These are phyloP conservation scores for Rosa chinensis DNA, from an alignment of 306 rosid species.

Conservation along the genomic window DNA sequence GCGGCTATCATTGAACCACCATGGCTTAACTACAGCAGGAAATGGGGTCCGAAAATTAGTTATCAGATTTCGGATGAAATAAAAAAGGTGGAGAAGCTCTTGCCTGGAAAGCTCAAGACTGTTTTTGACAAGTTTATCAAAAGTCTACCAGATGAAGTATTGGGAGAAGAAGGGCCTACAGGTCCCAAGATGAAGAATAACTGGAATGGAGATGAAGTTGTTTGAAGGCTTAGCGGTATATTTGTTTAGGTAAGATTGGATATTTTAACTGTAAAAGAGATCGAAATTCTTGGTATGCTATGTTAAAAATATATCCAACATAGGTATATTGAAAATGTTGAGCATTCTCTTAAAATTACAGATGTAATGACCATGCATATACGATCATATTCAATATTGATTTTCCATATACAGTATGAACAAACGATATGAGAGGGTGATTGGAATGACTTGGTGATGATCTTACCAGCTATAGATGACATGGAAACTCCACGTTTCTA, in stretches of 20 bases:
- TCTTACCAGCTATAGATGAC: no score
- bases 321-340: no score
- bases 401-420: no score
- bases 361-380: no score
- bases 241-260: neutral
- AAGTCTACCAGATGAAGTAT: constrained; percentile 51
- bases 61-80: constrained; percentile 41
- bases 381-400: no score
- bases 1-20: constrained; percentile 41
- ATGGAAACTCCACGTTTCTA: no score
- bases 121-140: constrained; percentile 25
- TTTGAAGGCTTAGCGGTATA: neutral
- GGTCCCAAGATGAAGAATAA: constrained; percentile 69
- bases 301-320: neutral
- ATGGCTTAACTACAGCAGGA: constrained; percentile 58
- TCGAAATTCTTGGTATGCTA: neutral
- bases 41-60: constrained; percentile 74
- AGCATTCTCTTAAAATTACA: no score
- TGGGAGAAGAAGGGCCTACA: constrained; percentile 75
- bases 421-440: no score
- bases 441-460: no score
- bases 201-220: constrained; percentile 74
- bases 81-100: constrained; percentile 33
- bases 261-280: no score
- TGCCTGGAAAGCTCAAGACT: constrained; percentile 43